These are phyloP conservation scores for Vitis amurensis DNA, from an alignment of 164 flowering plant species.

Conservation along the genomic window DNA sequence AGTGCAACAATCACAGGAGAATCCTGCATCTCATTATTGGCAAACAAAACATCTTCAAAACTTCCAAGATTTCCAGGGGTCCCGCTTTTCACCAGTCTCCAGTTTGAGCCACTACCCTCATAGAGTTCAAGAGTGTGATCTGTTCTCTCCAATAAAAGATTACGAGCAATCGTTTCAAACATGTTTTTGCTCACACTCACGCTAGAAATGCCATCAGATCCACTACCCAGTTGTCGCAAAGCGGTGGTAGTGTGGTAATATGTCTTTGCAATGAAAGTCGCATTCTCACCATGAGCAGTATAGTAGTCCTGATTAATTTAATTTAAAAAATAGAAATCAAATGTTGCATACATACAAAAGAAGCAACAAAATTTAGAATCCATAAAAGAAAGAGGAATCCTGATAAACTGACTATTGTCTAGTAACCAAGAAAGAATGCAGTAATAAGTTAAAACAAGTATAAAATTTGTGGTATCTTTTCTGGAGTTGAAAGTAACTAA, in stretches of 20 bases:
- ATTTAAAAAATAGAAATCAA: neutral
- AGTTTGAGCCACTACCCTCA: slow-evolving; percentile 96
- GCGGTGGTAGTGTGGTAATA: slow-evolving; percentile 89
- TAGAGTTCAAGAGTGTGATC: slow-evolving; percentile 88
- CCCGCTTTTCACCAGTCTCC: slow-evolving; percentile 82
- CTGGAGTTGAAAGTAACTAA: neutral
- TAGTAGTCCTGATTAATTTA: slow-evolving; percentile 70
- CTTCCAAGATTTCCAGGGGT: slow-evolving; percentile 92
- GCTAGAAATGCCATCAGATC: slow-evolving; percentile 74
- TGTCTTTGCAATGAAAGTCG: slow-evolving; percentile 83
- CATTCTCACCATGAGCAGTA: slow-evolving; percentile 94
- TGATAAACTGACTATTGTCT: neutral
- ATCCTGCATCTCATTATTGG: slow-evolving; percentile 97
- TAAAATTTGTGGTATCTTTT: neutral
- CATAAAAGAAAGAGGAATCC: neutral
- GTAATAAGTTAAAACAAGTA: neutral
- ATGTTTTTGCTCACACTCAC: slow-evolving; percentile 83
- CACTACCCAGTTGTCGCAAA: slow-evolving; percentile 80
- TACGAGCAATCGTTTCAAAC: slow-evolving; percentile 93
- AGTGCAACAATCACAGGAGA: slow-evolving; percentile 78
- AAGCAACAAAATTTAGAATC: neutral
- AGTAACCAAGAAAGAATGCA: neutral
- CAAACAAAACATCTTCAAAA: slow-evolving; percentile 93
- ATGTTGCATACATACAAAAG: neutral
- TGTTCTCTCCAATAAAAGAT: slow-evolving; percentile 86